Evolutionary conservation across 345 rosid genomes (phyloP), one percentile per base, ranked within the genome.

Genomic region (Isatis tinctoria): DNA sequence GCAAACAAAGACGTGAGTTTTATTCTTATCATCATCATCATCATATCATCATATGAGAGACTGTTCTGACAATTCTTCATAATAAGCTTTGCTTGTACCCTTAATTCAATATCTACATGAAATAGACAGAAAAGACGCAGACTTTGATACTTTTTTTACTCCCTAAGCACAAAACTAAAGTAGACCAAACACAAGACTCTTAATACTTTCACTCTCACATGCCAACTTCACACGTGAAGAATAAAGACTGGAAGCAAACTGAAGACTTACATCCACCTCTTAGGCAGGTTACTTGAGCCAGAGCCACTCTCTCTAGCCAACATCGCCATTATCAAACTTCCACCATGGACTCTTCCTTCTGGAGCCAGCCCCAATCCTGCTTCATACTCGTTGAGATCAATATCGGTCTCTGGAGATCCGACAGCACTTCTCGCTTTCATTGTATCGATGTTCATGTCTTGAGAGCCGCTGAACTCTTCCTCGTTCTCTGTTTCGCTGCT

Each of bases 311-410:
- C 79, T 81, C 87, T 83, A 49, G 63, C 85, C 22, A 79, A 64
- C 61, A 91, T 84, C 85, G 91, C 83, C 76, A 91, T 89, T 83
- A 91, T 81, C 82, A 91, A 84, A 80, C 96, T 85, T 73, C 97
- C 98, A 65, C 98, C 98, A 69, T 88, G 97, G 27, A 94, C 98
- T 82, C 98, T 84, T 72, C 97, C 98, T 86, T 94, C 98, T 16
- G 97, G 88, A 65, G 79, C 84, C 65, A 73, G 61, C 16, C 65
- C 82, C 8, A 41, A 49, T 8, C 35, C 77, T 82, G 81, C 45
- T 48, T 79, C 86, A 30, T 70, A 60, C 51, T 83, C 86, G 40
- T 73, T 80, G 70, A 84, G 65, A 70, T 79, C 80, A 30, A 85
- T 39, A 62, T 72, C 68, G 41, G 82, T 74, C 4, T 72, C 82